phyloP scores from a whole-genome alignment of 371 early-diverging fungal genomes.

The Circinella minor region DNA sequence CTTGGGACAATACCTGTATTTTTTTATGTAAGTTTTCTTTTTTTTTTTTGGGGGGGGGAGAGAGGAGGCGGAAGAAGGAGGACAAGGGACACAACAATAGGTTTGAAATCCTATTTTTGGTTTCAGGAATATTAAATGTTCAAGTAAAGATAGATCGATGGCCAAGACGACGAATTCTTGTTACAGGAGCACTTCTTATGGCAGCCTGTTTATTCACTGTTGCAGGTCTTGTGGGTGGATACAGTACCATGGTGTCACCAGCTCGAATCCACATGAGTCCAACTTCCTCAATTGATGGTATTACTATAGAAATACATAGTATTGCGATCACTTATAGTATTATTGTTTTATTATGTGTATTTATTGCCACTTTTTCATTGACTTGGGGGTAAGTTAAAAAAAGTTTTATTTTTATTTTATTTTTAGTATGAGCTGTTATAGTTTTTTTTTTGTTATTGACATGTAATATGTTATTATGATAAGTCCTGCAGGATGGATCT shows the following conservation, averaged over 20 bases:
- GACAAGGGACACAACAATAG: too few species aligned
- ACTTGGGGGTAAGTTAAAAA: conserved; percentile 15
- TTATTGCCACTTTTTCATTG: conserved; percentile 70
- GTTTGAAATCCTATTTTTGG: too few species aligned
- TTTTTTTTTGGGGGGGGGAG: background rate
- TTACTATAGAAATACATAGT: conserved; percentile 23
- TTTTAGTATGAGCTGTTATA: too few species aligned
- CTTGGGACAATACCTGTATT: conserved; percentile 29
- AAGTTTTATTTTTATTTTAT: background rate
- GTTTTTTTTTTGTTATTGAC: background rate
- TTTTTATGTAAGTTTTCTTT: conserved; percentile 28
- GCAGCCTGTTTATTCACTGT: conserved; percentile 25
- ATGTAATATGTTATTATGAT: conserved; percentile 45
- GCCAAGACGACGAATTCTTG: conserved; percentile 27
- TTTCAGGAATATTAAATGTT: background rate
- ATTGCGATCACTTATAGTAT: conserved; percentile 47
- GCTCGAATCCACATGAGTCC: conserved; percentile 10
- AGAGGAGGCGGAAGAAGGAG: too few species aligned
- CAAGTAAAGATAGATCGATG: conserved; percentile 29
- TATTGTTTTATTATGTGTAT: conserved; percentile 65
- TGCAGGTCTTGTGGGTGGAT: conserved; percentile 39
- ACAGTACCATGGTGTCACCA: conserved; percentile 26
- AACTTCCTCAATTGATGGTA: conserved; percentile 31
- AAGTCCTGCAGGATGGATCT: conserved; percentile 89
- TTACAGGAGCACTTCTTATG: conserved; percentile 26